Conservation (phyloP, 2,329 filamentous ascomycete genomes). For the Onygenales sp. region DNA sequence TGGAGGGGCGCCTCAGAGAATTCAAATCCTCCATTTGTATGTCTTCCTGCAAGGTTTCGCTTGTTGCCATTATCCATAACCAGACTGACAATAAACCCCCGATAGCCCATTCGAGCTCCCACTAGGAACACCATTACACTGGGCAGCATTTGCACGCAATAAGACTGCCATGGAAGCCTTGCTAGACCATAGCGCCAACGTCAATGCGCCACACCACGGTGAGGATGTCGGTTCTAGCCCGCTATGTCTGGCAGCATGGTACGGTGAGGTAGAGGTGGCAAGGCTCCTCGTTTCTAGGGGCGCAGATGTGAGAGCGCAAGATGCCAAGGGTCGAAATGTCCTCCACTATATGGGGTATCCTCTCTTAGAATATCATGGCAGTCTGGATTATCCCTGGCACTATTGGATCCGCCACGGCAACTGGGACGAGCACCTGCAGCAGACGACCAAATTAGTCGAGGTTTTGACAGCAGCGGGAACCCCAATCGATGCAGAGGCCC, state of each 20-base stretch:
- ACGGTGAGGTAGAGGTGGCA: slow-evolving; percentile 14
- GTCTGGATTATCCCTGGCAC: slow-evolving; percentile 18
- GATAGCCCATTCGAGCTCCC: slow-evolving; percentile 21
- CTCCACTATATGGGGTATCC: slow-evolving; percentile 17
- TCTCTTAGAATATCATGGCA: slow-evolving; percentile 17
- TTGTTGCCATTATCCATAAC: neutral
- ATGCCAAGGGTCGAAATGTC: slow-evolving; percentile 15
- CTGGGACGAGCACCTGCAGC: slow-evolving; percentile 15
- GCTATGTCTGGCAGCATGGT: slow-evolving; percentile 15
- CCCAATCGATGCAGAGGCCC: slow-evolving; percentile 10
- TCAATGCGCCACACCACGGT: slow-evolving; percentile 15
- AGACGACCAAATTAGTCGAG: slow-evolving; percentile 11
- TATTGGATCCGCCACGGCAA: slow-evolving; percentile 22
- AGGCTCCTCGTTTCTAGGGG: slow-evolving; percentile 14
- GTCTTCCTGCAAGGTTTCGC: neutral
- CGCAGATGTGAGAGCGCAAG: slow-evolving; percentile 14
- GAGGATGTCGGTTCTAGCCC: slow-evolving; percentile 16
- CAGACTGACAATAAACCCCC: neutral
- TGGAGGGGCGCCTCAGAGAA: slow-evolving; percentile 13
- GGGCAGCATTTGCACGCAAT: slow-evolving; percentile 17
- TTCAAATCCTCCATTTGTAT: slow-evolving; percentile 19
- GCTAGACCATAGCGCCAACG: slow-evolving; percentile 16
- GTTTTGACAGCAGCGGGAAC: slow-evolving; percentile 11
- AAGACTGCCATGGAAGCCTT: slow-evolving; percentile 14
- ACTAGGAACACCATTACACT: slow-evolving; percentile 19